Evolutionary conservation across 139 green algal genomes (phyloP).

Genomic region (Chlamydomonas eustigma): DNA sequence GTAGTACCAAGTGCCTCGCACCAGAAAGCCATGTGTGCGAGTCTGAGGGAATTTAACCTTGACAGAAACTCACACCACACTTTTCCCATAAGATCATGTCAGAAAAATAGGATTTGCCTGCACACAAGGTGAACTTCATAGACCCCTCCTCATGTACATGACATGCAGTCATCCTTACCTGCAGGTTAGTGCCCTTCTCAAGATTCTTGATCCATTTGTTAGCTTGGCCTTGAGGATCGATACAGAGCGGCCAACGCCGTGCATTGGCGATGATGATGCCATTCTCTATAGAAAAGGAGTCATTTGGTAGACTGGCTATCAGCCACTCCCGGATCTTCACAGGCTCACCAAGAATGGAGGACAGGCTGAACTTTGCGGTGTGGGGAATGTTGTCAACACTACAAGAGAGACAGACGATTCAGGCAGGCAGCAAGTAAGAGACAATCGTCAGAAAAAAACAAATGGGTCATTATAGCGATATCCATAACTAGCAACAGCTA

Average conservation of each 20-base stretch:
- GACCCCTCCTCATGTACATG: neutral
- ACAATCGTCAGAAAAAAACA: no score
- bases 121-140: neutral
- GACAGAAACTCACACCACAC: no score
- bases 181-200: conserved; percentile 49
- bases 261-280: conserved; percentile 65
- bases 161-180: conserved; percentile 5
- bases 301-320: conserved; percentile 64
- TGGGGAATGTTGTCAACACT: conserved; percentile 38
- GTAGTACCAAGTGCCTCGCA: no score
- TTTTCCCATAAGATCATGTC: neutral
- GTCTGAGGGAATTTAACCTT: no score
- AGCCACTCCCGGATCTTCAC: conserved; percentile 56
- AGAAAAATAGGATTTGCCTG: no score
- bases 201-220: conserved; percentile 81
- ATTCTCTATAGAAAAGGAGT: conserved; percentile 69
- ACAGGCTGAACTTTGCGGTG: conserved; percentile 47
- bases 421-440: no score
- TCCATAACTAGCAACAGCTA: no score
- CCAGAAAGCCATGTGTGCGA: no score
- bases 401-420: no score
- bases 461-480: no score
- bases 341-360: conserved; percentile 49
- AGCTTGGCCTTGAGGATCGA: conserved; percentile 62
- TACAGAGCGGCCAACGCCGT: conserved; percentile 67